Evolutionary conservation across 768 basidiomycete genomes (phyloP).

Genomic region (Mycena floridula): DNA sequence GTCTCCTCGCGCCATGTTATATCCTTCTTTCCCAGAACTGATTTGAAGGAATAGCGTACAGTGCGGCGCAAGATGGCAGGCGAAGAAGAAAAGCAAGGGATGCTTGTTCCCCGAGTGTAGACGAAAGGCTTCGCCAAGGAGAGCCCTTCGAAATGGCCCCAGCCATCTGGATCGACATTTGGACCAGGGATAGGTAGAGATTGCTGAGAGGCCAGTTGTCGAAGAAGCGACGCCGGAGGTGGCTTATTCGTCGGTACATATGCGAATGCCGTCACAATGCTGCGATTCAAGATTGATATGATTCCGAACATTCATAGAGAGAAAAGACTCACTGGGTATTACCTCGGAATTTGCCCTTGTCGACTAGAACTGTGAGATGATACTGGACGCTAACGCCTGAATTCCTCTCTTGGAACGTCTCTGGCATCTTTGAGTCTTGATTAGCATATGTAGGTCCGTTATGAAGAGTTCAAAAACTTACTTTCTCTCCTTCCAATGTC

Average conservation of each 20-base stretch:
- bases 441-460: neutral
- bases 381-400: conserved; percentile 45
- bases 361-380: conserved; percentile 39
- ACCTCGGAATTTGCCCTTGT: conserved; percentile 40
- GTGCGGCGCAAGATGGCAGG: conserved; percentile 27
- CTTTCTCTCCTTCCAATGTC: neutral
- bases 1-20: neutral
- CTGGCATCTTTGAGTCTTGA: conserved; percentile 26
- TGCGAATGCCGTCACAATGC: neutral
- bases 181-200: conserved; percentile 38
- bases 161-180: conserved; percentile 44
- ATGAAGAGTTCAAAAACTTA: neutral
- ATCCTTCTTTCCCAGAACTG: conserved; percentile 12
- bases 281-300: neutral
- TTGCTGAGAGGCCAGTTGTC: conserved; percentile 45
- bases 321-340: conserved; percentile 35
- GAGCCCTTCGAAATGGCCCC: conserved; percentile 32
- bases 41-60: conserved; percentile 24
- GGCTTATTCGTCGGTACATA: neutral
- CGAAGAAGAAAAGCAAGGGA: conserved; percentile 43
- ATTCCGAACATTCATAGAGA: neutral
- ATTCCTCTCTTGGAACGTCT: conserved; percentile 47
- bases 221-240: conserved; percentile 33
- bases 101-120: conserved; percentile 42
- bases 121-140: conserved; percentile 18